Conservation (phyloP, 2,329 filamentous ascomycete genomes). For the Aspergillus sp. region DNA sequence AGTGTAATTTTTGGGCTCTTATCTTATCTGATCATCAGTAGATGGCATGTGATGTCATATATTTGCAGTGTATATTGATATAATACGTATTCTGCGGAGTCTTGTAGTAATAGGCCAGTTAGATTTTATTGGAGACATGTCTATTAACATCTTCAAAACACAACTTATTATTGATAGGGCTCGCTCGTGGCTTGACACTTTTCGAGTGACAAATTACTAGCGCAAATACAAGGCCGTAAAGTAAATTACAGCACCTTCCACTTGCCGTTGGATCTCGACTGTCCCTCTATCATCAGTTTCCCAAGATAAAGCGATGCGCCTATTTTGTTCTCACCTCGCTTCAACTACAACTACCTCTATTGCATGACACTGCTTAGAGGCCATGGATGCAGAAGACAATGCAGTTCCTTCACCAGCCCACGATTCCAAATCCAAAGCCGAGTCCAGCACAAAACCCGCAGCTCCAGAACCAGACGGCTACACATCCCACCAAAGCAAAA, state of each 20-base stretch:
- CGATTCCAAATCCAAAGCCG: not conserved
- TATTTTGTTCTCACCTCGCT: not conserved
- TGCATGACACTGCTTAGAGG: not conserved
- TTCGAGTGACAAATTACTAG: not conserved
- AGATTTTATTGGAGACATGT: not conserved
- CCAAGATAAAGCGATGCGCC: not conserved
- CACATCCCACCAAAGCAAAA: slow-evolving; percentile 12
- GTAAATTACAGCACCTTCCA: not conserved
- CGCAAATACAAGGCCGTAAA: not conserved
- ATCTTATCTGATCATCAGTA: slow-evolving; percentile 21
- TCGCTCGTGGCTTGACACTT: not conserved
- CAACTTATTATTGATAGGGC: not conserved
- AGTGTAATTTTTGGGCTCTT: slow-evolving; percentile 7
- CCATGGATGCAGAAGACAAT: not conserved
- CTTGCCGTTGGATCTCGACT: not conserved
- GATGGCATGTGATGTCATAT: slow-evolving; percentile 15
- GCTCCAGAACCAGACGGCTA: slow-evolving; percentile 16
- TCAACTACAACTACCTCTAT: not conserved
- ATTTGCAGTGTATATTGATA: not conserved
- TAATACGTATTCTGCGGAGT: not conserved
- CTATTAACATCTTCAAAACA: not conserved
- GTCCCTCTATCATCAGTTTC: not conserved
- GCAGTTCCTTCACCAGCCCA: not conserved
- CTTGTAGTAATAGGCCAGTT: not conserved
- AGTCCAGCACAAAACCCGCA: slow-evolving; percentile 8